Conservation (phyloP, 2,329 filamentous ascomycete species). For the Curvularia sp. region DNA sequence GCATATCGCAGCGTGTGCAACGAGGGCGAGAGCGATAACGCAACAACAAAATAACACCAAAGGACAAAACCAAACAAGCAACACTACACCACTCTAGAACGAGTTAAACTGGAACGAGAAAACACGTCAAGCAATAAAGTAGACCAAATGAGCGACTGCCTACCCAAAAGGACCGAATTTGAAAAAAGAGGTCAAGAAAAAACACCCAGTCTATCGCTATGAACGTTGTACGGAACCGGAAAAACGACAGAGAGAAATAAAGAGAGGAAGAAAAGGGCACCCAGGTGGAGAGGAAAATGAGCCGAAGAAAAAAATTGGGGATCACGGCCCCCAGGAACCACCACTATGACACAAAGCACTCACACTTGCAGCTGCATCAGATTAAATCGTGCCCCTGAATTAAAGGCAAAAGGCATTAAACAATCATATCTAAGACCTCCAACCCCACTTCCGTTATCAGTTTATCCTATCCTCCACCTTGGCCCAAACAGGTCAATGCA, state of each 20-base stretch:
- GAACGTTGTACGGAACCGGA: background rate
- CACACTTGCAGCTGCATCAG: background rate
- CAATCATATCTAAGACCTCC: background rate
- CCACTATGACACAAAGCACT: background rate
- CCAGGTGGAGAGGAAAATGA: background rate
- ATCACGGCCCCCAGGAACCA: background rate
- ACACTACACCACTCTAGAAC: background rate
- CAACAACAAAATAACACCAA: background rate
- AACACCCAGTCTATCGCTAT: background rate
- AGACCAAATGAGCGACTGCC: background rate
- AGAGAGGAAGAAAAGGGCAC: background rate
- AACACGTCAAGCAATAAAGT: background rate
- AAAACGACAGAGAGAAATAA: background rate
- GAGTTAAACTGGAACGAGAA: background rate
- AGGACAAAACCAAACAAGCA: background rate
- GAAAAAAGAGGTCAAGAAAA: background rate
- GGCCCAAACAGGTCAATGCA: background rate
- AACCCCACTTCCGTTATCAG: background rate
- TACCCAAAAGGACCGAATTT: background rate
- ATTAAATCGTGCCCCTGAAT: background rate
- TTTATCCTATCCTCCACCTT: background rate
- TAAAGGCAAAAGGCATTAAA: background rate
- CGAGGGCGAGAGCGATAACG: background rate
- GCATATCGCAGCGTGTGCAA: slow-evolving; percentile 6
- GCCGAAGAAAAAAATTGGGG: background rate